Percentiles rank a stretch among this genome's conserved stretches.
phyloP scores from a whole-genome alignment of 2,329 filamentous ascomycete genomes.

The Acrocalymma vagum region DNA sequence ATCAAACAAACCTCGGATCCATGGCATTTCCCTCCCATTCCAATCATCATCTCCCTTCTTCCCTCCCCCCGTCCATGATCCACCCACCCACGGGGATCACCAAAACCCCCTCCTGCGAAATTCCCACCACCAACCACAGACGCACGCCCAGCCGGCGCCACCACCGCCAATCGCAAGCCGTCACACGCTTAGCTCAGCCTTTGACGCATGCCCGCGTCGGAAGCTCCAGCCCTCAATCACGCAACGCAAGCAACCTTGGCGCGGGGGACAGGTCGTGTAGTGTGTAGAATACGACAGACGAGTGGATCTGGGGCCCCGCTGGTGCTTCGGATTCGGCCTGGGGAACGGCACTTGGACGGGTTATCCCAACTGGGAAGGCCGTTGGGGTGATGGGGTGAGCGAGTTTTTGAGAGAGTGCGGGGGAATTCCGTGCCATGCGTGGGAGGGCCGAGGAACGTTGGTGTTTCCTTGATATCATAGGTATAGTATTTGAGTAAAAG shows the following conservation, averaged over 20 bases:
- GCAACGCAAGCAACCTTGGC: constrained; percentile 5
- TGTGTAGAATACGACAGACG: neutral
- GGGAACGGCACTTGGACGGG: neutral
- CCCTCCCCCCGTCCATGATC: neutral
- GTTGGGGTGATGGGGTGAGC: too few species aligned
- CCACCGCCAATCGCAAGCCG: constrained; percentile 5
- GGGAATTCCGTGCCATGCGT: constrained; percentile 1
- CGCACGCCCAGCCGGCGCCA: constrained; percentile 13
- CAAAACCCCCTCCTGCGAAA: too few species aligned
- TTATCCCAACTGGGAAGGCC: too few species aligned
- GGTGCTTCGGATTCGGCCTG: neutral
- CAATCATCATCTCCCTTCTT: constrained; percentile 1
- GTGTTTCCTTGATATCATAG: too few species aligned
- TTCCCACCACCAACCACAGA: constrained; percentile 7
- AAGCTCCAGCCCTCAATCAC: constrained; percentile 8
- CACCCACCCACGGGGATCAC: constrained; percentile 13
- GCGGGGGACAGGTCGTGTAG: neutral
- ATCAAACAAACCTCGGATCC: constrained; percentile 1
- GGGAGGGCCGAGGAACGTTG: too few species aligned
- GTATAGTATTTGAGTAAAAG: too few species aligned
- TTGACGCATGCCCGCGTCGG: neutral
- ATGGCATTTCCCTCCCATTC: neutral
- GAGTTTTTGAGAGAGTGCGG: too few species aligned
- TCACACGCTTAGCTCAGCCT: neutral
- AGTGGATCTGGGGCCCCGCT: constrained; percentile 13